Base-by-base conservation (phyloP, 2,329 filamentous ascomycete species). In the Pyrenophora teres region DNA sequence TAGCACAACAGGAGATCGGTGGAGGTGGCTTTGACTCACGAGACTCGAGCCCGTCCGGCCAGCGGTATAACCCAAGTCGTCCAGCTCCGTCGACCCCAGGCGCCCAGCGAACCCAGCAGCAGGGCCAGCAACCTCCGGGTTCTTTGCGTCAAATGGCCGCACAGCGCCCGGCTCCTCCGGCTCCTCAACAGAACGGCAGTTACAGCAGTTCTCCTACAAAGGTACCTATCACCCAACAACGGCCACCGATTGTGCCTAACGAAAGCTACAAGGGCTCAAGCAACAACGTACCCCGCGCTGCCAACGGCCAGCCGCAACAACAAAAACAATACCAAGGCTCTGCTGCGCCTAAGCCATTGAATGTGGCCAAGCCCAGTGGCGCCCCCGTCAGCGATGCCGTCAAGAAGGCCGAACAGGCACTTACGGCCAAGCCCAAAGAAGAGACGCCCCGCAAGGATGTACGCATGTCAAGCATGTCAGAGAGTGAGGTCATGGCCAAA, bases 391-490 rank as follows among this genome's bases (percentile, higher is more conserved):
- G 77, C 51, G 90, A 94, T 68, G 82, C 87, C 25, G 85, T 96
- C 62, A 95, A 94, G 78, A 90, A 92, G 65, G 92, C 93, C 3
- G 92, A 97, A 74, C 88, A 88, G 46, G 92, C 92, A 8, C 82
- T 97, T 49, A 93, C 89, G 15, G 75, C 75, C 59, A 78, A 78
- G 13, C 62, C 63, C 6, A 87, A 93, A 67, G 94, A 96, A 76
- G 88, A 89, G 38, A 75, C 86, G 25, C 86, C 92, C 65, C 87
- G 90, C 56, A 92, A 96, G 77, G 94, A 97, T 76, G 91, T 94
- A 41, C 91, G 94, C 70, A 97, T 99, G 92, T 97, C 93, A 32
- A 95, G 90, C 64, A 97, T 99, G 94, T 90, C 90, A 8, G 94
- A 99, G 77, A 88, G 83, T 59, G 93, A 99, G 74, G 94, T 99